Base-by-base conservation (phyloP, 2,329 filamentous ascomycete species). In the Exophiala alcalophila region DNA sequence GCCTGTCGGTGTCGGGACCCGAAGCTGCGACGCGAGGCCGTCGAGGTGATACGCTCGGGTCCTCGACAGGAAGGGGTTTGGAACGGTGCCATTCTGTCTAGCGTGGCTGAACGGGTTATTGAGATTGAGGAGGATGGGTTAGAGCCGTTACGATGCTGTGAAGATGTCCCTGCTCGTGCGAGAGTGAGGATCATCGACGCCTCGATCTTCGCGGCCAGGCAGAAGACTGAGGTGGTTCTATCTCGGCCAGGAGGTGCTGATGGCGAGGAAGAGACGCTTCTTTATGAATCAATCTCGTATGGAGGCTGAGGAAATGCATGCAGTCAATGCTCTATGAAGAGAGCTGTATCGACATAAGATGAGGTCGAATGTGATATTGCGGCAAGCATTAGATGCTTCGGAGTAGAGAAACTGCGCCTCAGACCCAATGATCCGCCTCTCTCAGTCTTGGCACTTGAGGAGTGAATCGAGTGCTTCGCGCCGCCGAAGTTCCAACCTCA, bases 1-100 rank as follows among this genome's bases (percentile, higher is more conserved):
- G 55, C 54, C 18, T 46, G 63, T 1, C 53, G 57, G 32, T 65
- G 62, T 30, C 59, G 62, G 6, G 56, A 64, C n/a, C 61, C 60
- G 1, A 30, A 10, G 3, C 49, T 56, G 9, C 59, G 63, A 25
- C 60, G 62, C 2, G 30, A 42, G 2, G 61, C 63, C 15, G 24
- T 65, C 2, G 44, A 47, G 10, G 43, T 65, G 11, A 46, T 64
- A 0, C 49, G 45, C 1, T 47, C 37, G 34, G 52, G 55, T 3
- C 59, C 57, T 5, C 49, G 37, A 1, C 47, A 63, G 2, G 57
- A 64, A 29, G 63, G 62, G 0, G 55, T 64, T 14, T 55, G 56
- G 18, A 54, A 58, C 23, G 40, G 46, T 11, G 14, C 42, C 1
- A 52, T 54, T 4, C 42, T 46, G 7, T 51, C 54, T 25, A 25